Evolutionary conservation across 306 rosid species (phyloP).

Genomic region (Vigna trinervia): DNA sequence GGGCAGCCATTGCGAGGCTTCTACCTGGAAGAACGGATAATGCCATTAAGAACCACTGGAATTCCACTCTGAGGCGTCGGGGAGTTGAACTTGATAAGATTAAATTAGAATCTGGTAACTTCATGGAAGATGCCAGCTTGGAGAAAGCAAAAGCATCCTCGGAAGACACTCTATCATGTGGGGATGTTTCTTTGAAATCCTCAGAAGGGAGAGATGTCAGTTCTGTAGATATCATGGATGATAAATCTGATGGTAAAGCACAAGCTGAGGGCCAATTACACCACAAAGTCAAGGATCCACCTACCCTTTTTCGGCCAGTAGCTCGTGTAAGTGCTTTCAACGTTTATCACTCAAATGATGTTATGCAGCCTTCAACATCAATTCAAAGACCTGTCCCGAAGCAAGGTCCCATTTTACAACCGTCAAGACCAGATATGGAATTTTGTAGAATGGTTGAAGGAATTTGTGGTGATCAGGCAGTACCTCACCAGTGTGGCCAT

Average conservation of each 20-base stretch:
- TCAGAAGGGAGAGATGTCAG: constrained; percentile 73
- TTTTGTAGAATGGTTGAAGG: constrained; percentile 66
- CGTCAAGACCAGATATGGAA: constrained; percentile 62
- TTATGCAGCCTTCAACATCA: constrained; percentile 54
- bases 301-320: constrained; percentile 73
- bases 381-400: constrained; percentile 61
- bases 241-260: constrained; percentile 56
- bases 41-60: constrained; percentile 95
- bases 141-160: constrained; percentile 90
- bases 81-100: constrained; percentile 60
- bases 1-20: constrained; percentile 91
- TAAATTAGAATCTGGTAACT: constrained; percentile 63
- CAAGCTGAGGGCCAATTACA: constrained; percentile 53
- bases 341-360: constrained; percentile 61
- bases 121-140: constrained; percentile 66
- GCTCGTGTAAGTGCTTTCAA: constrained; percentile 91
- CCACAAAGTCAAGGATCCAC: constrained; percentile 62
- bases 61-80: constrained; percentile 84
- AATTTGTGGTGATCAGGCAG: constrained; percentile 53
- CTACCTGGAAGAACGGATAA: constrained; percentile 91
- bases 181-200: constrained; percentile 80
- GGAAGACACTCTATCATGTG: constrained; percentile 86
- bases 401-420: constrained; percentile 70
- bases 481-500: constrained; percentile 81
- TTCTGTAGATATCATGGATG: constrained; percentile 62